A percentile compares a stretch with the other conserved stretches of the same genome.
phyloP scores from a whole-genome alignment of 106 monocot genomes.

The Dioscorea dumetorum region DNA sequence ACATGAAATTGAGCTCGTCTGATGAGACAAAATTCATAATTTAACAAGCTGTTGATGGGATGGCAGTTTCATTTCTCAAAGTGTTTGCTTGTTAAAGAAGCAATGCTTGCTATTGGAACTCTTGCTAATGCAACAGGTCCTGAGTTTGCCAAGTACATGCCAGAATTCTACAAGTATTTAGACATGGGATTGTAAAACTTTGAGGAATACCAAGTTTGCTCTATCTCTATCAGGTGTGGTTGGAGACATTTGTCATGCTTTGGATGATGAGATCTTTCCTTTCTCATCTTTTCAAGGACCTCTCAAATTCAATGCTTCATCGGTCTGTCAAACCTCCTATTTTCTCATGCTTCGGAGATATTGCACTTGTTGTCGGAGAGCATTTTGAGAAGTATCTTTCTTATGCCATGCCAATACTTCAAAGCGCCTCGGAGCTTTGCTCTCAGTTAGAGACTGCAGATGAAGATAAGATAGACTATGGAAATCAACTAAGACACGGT shows the following conservation, averaged over 20 bases:
- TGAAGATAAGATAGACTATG: too few species aligned
- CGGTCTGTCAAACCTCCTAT: slow-evolving; percentile 82
- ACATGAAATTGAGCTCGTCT: slow-evolving; percentile 36
- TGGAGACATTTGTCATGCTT: slow-evolving; percentile 76
- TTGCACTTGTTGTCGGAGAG: too few species aligned
- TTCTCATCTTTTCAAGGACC: slow-evolving; percentile 64
- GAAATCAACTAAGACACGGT: too few species aligned
- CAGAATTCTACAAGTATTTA: too few species aligned
- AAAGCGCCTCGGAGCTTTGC: too few species aligned
- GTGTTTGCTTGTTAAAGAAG: slow-evolving; percentile 83
- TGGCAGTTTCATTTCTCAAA: slow-evolving; percentile 60
- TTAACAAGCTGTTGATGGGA: slow-evolving; percentile 54
- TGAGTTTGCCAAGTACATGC: too few species aligned
- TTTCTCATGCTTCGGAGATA: slow-evolving; percentile 86
- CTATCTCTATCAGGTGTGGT: slow-evolving; percentile 78
- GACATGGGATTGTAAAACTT: too few species aligned
- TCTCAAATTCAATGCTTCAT: slow-evolving; percentile 59
- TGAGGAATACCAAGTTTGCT: slow-evolving; percentile 84
- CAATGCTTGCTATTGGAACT: slow-evolving; percentile 96
- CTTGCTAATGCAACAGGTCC: too few species aligned
- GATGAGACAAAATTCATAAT: slow-evolving; percentile 47
- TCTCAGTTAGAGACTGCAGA: too few species aligned
- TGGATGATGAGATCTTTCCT: slow-evolving; percentile 59
- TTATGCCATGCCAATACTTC: too few species aligned
- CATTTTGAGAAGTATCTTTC: too few species aligned